Percentiles rank a stretch among this genome's conserved stretches.
Conservation (phyloP, 805 yeast species). For the Metschnikowia henanensis region DNA sequence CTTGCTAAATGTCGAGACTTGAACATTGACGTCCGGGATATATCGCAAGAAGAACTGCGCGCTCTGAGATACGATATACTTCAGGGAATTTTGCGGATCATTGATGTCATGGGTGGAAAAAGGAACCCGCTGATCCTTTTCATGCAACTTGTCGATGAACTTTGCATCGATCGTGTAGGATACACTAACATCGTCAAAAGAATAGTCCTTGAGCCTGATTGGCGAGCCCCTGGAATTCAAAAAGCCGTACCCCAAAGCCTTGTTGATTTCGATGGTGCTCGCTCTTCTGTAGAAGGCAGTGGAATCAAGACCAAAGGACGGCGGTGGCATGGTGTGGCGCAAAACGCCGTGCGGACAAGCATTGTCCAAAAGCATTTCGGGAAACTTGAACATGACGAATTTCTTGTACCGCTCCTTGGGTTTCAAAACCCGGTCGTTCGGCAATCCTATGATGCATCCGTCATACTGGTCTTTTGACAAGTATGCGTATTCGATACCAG, state of each 20-base stretch:
- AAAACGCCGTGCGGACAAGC: conserved; percentile 46
- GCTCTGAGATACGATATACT: conserved; percentile 37
- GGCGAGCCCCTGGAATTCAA: conserved; percentile 52
- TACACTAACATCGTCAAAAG: conserved; percentile 45
- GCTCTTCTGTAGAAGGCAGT: conserved; percentile 38
- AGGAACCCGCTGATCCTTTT: conserved; percentile 29
- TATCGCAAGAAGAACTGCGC: conserved; percentile 39
- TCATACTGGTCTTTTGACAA: conserved; percentile 46
- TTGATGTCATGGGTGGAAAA: conserved; percentile 38
- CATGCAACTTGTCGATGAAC: conserved; percentile 46
- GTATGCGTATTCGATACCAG: conserved; percentile 46
- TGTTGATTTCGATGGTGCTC: conserved; percentile 33
- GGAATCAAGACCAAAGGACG: conserved; percentile 41
- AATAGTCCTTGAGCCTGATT: conserved; percentile 47
- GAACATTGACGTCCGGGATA: conserved; percentile 37
- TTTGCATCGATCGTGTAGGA: conserved; percentile 55
- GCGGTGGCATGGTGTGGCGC: conserved; percentile 44
- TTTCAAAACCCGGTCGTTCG: conserved; percentile 46
- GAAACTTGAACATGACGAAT: conserved; percentile 58
- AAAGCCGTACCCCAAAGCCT: conserved; percentile 56
- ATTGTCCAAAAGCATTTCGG: conserved; percentile 51
- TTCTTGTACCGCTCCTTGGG: conserved; percentile 55
- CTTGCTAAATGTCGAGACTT: conserved; percentile 26
- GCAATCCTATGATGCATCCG: conserved; percentile 50
- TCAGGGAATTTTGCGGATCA: conserved; percentile 30